Evolutionary conservation across 768 basidiomycete genomes (phyloP).

Genomic region (Boletellus emodensis): DNA sequence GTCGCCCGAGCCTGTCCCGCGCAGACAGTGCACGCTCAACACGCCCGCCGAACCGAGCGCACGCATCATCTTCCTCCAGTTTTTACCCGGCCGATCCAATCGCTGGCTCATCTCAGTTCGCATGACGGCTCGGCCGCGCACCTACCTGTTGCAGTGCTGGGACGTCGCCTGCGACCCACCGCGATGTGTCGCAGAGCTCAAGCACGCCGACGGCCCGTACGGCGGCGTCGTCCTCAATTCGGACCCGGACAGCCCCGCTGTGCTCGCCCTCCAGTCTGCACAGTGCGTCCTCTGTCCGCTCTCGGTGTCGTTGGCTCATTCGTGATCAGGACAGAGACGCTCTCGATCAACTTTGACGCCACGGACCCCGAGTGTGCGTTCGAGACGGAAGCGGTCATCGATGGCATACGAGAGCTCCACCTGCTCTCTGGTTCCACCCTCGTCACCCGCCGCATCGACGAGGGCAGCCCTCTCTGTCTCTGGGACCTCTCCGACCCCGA

Average conservation of each 20-base stretch:
- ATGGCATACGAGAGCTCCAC: constrained; percentile 33
- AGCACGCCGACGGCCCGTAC: constrained; percentile 31
- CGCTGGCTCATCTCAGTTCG: constrained; percentile 48
- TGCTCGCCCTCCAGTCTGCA: constrained; percentile 42
- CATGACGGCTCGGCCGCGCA: constrained; percentile 18
- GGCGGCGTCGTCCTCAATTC: constrained; percentile 48
- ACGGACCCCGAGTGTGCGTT: constrained; percentile 38
- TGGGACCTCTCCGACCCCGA: constrained; percentile 34
- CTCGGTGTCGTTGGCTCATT: not conserved
- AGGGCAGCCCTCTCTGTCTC: constrained; percentile 30
- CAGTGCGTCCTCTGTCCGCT: constrained; percentile 28
- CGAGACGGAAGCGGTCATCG: constrained; percentile 28
- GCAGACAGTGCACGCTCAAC: constrained; percentile 24
- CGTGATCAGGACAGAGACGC: constrained; percentile 38
- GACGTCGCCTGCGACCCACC: constrained; percentile 37
- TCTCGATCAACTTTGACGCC: constrained; percentile 37
- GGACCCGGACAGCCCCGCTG: constrained; percentile 28
- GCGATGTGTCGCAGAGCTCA: constrained; percentile 41
- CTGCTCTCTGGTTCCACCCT: constrained; percentile 36
- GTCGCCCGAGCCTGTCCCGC: constrained; percentile 34
- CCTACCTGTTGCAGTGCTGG: constrained; percentile 54
- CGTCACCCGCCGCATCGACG: constrained; percentile 33
- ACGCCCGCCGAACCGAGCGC: constrained; percentile 22
- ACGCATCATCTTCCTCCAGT: constrained; percentile 43
- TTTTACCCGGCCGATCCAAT: constrained; percentile 41